phyloP scores from a whole-genome alignment of 2,329 filamentous ascomycete species.

The Camillea tinctor region DNA sequence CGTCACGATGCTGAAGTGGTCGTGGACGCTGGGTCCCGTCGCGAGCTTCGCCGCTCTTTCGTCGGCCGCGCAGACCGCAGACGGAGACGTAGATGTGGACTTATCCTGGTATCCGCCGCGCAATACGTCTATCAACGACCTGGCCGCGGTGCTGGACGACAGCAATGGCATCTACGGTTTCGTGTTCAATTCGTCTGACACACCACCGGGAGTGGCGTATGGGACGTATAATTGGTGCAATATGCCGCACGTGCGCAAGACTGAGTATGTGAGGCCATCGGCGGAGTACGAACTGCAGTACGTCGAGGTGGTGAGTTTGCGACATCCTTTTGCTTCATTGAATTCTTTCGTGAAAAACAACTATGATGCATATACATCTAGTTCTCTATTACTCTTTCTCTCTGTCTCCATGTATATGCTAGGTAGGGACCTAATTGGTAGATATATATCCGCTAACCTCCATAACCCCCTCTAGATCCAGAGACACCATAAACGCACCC shows the following conservation, averaged over 20 bases:
- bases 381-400: no score
- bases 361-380: no score
- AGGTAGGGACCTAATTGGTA: no score
- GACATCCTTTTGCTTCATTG: neutral
- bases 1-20: neutral
- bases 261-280: constrained; percentile 59
- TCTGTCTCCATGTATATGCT: neutral
- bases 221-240: constrained; percentile 80
- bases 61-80: neutral
- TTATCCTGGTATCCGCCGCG: constrained; percentile 59
- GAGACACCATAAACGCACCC: constrained; percentile 81
- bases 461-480: constrained; percentile 55
- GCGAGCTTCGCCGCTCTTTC: neutral
- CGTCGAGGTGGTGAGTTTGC: constrained; percentile 65
- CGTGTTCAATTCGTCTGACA: constrained; percentile 65
- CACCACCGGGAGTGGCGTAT: constrained; percentile 57
- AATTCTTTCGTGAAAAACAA: no score
- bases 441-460: neutral
- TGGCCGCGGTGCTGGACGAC: constrained; percentile 55
- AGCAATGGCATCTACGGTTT: constrained; percentile 67
- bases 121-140: constrained; percentile 57
- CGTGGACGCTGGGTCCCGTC: neutral
- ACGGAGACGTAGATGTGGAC: constrained; percentile 38
- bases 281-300: constrained; percentile 66
- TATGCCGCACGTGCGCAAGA: constrained; percentile 75